Percentiles rank a stretch among this genome's conserved stretches.
These are phyloP conservation scores for Aureobasidium subglaciale DNA, from an alignment of 2,329 filamentous ascomycete species.

Conservation along the genomic window DNA sequence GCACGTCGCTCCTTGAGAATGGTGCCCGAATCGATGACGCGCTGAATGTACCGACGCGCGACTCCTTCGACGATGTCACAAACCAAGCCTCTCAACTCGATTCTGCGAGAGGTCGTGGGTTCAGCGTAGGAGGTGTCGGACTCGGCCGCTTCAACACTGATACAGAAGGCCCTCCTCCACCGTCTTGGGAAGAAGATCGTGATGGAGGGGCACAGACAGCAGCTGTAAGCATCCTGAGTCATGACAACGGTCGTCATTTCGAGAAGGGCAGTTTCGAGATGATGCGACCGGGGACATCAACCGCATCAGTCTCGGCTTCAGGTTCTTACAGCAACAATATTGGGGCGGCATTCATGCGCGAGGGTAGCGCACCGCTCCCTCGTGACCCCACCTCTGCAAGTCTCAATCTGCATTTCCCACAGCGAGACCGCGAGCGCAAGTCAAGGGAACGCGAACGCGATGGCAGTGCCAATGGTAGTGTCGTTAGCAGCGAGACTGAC, in stretches of 20 bases:
- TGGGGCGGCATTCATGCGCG: not conserved
- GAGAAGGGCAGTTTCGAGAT: conserved; percentile 4
- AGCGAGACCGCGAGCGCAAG: conserved; percentile 1
- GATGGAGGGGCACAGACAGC: conserved; percentile 18
- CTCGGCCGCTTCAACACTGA: not conserved
- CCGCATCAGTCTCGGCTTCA: not conserved
- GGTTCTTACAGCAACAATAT: conserved; percentile 5
- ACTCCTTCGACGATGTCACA: conserved; percentile 17
- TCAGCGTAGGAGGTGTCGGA: not conserved
- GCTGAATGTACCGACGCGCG: conserved; percentile 19
- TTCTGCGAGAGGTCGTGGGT: not conserved
- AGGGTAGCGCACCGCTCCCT: not conserved
- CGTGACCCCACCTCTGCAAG: conserved; percentile 6
- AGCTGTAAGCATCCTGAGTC: conserved; percentile 14
- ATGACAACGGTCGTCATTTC: conserved; percentile 9
- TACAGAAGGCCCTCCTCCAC: conserved; percentile 5
- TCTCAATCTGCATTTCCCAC: conserved; percentile 2
- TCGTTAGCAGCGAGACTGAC: conserved; percentile 29
- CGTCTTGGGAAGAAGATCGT: conserved; percentile 15
- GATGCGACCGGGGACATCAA: not conserved
- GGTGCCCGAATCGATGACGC: conserved; percentile 26
- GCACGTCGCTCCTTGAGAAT: conserved; percentile 21
- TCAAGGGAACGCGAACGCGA: conserved; percentile 12
- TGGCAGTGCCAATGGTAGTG: conserved; percentile 25
- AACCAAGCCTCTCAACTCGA: not conserved